A percentile compares a stretch with the other conserved stretches of the same genome.
Conservation (phyloP, 208 protist genomes). For the Acanthamoeba sp. region DNA sequence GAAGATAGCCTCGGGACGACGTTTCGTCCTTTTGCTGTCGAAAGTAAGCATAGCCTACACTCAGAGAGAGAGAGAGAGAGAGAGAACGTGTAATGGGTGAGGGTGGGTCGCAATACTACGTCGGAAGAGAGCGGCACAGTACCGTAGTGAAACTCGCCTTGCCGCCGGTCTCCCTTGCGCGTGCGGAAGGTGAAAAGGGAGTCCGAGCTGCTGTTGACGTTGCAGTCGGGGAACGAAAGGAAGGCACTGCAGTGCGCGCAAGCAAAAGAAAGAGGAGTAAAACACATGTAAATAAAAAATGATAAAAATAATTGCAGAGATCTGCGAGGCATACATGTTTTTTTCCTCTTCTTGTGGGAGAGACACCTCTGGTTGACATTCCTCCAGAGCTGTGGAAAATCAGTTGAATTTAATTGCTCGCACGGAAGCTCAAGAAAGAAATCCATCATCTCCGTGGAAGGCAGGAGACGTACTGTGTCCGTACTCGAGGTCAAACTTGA, state of each 20-base stretch:
- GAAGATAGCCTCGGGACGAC: conserved; percentile 20
- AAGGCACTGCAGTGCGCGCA: neutral
- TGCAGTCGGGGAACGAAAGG: conserved; percentile 56
- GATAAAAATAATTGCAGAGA: neutral
- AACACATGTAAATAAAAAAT: neutral
- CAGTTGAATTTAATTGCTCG: neutral
- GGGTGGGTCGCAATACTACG: no score
- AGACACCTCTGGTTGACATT: neutral
- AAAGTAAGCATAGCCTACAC: conserved; percentile 55
- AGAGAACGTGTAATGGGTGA: no score
- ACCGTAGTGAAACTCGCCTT: conserved; percentile 44
- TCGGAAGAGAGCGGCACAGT: neutral
- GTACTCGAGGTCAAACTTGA: conserved; percentile 53
- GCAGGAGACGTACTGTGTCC: conserved; percentile 6
- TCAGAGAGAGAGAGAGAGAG: neutral
- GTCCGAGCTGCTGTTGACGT: conserved; percentile 41
- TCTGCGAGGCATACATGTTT: conserved; percentile 14
- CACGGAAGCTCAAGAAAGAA: no score
- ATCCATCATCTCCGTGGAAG: neutral
- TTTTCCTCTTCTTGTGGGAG: conserved; percentile 1
- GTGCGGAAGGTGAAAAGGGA: conserved; percentile 57
- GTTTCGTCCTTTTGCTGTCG: conserved; percentile 38
- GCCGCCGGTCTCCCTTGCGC: conserved; percentile 7
- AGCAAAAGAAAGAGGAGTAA: neutral
- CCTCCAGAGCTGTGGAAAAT: conserved; percentile 13